phyloP scores from a whole-genome alignment of 495 filamentous ascomycete species.

The Aspergillus haitiensis region DNA sequence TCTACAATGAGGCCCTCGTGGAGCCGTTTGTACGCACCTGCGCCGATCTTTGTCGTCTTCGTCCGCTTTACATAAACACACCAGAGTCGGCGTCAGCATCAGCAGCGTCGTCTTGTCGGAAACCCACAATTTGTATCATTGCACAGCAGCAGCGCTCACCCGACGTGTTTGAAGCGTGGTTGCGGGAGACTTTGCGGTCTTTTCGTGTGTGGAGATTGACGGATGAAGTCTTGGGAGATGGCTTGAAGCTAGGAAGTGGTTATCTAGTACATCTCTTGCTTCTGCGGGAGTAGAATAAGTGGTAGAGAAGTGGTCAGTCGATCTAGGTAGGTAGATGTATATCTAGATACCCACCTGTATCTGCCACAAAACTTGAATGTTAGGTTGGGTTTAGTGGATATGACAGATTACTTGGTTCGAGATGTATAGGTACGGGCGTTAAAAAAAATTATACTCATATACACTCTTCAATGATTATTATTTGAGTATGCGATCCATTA shows the following conservation, averaged over 20 bases:
- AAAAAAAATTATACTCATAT: too few relatives aligned
- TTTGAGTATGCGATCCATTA: too few relatives aligned
- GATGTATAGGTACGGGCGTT: too few relatives aligned
- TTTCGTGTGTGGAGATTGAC: conserved; percentile 82
- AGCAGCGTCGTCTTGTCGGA: not conserved
- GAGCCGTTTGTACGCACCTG: conserved; percentile 81
- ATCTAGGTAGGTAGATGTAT: too few relatives aligned
- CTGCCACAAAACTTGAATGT: not conserved
- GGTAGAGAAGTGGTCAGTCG: not conserved
- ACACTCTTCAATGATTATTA: too few relatives aligned
- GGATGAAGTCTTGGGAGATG: conserved; percentile 55
- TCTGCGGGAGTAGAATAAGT: conserved; percentile 21
- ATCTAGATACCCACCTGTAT: too few relatives aligned
- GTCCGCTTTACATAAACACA: conserved; percentile 30
- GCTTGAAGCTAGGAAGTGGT: conserved; percentile 53
- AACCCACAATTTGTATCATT: conserved; percentile 66
- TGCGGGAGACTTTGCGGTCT: conserved; percentile 58
- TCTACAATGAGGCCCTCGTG: conserved; percentile 86
- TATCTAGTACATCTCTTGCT: conserved; percentile 48
- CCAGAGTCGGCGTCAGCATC: conserved; percentile 9
- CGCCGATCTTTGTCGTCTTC: conserved; percentile 68
- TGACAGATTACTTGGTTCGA: too few relatives aligned
- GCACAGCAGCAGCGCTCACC: conserved; percentile 83
- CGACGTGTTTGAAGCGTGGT: conserved; percentile 82
- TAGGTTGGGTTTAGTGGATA: too few relatives aligned